phyloP scores from a whole-genome alignment of 352 stramenopile species.

The Phytophthora sojae region DNA sequence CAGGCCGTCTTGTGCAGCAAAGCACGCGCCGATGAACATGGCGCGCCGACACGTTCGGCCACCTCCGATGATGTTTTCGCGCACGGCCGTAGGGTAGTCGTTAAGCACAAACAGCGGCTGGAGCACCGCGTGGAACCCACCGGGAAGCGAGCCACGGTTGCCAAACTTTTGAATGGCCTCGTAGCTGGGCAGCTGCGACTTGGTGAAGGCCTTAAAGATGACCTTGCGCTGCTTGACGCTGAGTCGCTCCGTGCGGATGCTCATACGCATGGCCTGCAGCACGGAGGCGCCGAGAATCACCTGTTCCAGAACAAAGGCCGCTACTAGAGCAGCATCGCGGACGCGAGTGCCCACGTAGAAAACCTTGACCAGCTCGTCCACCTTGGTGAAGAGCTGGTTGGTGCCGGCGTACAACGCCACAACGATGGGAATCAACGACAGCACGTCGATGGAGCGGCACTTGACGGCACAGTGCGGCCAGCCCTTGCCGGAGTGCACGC shows the following conservation, averaged over 20 bases:
- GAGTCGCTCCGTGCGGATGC: conserved; percentile 79
- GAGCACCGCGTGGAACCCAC: conserved; percentile 74
- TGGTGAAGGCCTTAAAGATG: conserved; percentile 88
- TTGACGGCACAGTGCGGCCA: conserved; percentile 82
- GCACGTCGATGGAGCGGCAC: conserved; percentile 82
- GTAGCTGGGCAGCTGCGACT: conserved; percentile 82
- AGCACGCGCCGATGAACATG: conserved; percentile 87
- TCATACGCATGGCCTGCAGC: conserved; percentile 86
- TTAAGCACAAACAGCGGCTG: conserved; percentile 84
- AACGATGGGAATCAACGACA: conserved; percentile 76
- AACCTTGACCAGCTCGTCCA: conserved; percentile 81
- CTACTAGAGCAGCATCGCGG: conserved; percentile 72
- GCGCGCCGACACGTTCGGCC: conserved; percentile 77
- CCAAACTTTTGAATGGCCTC: conserved; percentile 87
- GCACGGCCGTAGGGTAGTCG: conserved; percentile 80
- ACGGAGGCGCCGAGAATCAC: conserved; percentile 80
- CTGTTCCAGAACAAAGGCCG: conserved; percentile 82
- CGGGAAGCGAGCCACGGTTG: conserved; percentile 76
- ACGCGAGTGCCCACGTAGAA: conserved; percentile 82
- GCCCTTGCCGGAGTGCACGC: conserved; percentile 71
- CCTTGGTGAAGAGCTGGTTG: conserved; percentile 82
- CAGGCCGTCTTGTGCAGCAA: conserved; percentile 76
- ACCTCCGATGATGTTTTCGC: conserved; percentile 85
- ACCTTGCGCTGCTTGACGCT: conserved; percentile 86
- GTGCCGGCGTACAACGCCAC: conserved; percentile 84